Conservation (phyloP, 2,329 filamentous ascomycete genomes). For the Neopestalotiopsis sp. region DNA sequence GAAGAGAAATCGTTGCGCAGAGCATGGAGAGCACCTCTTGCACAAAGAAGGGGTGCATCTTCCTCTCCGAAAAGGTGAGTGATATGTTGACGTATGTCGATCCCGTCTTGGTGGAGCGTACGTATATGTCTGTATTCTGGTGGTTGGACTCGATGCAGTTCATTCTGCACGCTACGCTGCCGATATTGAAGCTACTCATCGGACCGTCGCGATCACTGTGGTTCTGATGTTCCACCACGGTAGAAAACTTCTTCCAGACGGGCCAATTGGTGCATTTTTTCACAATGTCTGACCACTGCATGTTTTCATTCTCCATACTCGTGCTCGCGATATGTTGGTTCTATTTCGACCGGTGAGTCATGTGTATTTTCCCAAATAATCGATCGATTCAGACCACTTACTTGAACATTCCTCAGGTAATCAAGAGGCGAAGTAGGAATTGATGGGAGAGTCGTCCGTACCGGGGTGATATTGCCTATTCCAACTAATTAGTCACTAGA, state of each 20-base stretch:
- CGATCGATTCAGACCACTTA: neutral
- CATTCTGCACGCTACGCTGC: slow-evolving; percentile 50
- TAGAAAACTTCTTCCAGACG: slow-evolving; percentile 58
- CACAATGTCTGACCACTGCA: slow-evolving; percentile 57
- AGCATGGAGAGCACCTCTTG: slow-evolving; percentile 51
- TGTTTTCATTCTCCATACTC: slow-evolving; percentile 41
- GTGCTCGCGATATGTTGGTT: slow-evolving; percentile 10
- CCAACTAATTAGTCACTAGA: neutral
- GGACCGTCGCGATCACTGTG: slow-evolving; percentile 43
- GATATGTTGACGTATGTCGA: slow-evolving; percentile 45
- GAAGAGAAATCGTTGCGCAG: slow-evolving; percentile 48
- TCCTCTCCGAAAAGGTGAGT: slow-evolving; percentile 51
- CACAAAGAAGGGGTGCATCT: slow-evolving; percentile 46
- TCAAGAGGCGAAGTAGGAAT: slow-evolving; percentile 50
- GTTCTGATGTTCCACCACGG: slow-evolving; percentile 56
- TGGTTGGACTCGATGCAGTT: slow-evolving; percentile 44
- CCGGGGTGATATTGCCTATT: slow-evolving; percentile 49
- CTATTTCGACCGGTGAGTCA: neutral
- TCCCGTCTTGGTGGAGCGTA: slow-evolving; percentile 45
- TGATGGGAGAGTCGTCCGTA: slow-evolving; percentile 52
- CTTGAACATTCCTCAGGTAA: slow-evolving; percentile 52
- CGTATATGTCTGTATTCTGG: slow-evolving; percentile 51
- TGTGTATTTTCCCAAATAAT: neutral
- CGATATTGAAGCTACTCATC: slow-evolving; percentile 47
- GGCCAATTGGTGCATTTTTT: slow-evolving; percentile 60